Evolutionary conservation across 78 protist species (phyloP).

Genomic region (Bodo saltans): DNA sequence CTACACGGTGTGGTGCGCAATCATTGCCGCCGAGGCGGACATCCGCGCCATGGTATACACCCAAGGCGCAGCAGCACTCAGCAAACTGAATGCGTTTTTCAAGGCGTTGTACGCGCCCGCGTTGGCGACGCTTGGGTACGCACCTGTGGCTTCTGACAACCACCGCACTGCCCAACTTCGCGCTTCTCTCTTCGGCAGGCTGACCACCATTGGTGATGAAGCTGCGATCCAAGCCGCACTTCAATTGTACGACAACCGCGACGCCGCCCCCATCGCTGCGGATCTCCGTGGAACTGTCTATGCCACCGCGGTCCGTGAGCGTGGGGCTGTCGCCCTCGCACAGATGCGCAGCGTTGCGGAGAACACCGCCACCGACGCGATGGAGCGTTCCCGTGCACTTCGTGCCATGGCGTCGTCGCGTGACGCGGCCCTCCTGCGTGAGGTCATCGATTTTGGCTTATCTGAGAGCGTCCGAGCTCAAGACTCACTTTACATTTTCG

Average conservation of each 20-base stretch:
- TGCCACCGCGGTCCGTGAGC: constrained; percentile 7
- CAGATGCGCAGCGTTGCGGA: not conserved
- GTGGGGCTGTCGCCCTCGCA: constrained; percentile 31
- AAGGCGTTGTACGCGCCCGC: not conserved
- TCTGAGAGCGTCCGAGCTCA: constrained; percentile 33
- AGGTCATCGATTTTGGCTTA: not conserved
- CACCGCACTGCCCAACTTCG: not conserved
- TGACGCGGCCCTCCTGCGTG: not conserved
- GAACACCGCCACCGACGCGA: not conserved
- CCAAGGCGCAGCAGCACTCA: constrained; percentile 3
- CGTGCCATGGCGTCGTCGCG: constrained; percentile 25
- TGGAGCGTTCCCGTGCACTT: constrained; percentile 3
- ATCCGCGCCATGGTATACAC: not conserved
- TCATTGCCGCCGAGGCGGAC: not conserved
- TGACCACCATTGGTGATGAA: not conserved
- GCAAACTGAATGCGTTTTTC: constrained; percentile 9
- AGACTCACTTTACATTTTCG: constrained; percentile 13
- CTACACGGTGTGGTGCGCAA: constrained; percentile 40
- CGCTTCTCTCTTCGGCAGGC: not conserved
- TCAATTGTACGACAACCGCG: not conserved
- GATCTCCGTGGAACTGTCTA: constrained; percentile 35
- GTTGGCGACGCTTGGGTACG: not conserved
- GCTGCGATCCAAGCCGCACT: not conserved
- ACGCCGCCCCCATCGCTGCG: not conserved
- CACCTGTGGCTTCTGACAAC: not conserved